Conservation (phyloP, 108 stramenopile genomes). For the Cyclotella choctawhatcheeana region DNA sequence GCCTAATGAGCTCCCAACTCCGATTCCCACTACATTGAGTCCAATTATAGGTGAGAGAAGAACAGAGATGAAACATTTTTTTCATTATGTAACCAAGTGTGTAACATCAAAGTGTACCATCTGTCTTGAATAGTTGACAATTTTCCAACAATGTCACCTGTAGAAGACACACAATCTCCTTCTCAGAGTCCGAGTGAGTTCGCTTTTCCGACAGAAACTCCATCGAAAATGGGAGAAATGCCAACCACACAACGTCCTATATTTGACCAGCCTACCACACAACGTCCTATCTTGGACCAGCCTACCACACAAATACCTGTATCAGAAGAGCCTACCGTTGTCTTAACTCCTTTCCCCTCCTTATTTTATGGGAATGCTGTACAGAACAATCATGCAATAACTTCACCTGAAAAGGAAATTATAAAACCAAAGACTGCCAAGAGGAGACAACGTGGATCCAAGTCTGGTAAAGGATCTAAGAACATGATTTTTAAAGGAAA, state of each 20-base stretch:
- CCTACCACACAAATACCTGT: no score
- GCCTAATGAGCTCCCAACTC: neutral
- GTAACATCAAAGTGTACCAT: no score
- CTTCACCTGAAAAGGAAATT: neutral
- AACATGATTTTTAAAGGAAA: conserved; percentile 3
- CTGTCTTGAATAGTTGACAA: no score
- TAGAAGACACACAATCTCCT: no score
- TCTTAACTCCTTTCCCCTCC: neutral
- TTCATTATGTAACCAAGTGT: no score
- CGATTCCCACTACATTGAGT: neutral
- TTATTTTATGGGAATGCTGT: neutral
- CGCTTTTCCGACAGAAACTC: neutral
- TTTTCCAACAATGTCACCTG: no score
- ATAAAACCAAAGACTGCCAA: conserved; percentile 1
- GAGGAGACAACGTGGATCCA: neutral
- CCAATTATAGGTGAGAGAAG: no score
- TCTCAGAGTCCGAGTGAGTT: no score
- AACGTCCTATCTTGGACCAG: neutral
- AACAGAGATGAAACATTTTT: no score
- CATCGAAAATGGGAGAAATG: neutral
- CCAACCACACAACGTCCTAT: neutral
- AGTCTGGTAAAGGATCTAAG: conserved; percentile 7
- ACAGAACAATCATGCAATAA: neutral
- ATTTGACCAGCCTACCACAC: neutral
- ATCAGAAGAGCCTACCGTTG: neutral